phyloP scores from a whole-genome alignment of 2,329 filamentous ascomycete genomes.

The Penicillium psychrosexuale region DNA sequence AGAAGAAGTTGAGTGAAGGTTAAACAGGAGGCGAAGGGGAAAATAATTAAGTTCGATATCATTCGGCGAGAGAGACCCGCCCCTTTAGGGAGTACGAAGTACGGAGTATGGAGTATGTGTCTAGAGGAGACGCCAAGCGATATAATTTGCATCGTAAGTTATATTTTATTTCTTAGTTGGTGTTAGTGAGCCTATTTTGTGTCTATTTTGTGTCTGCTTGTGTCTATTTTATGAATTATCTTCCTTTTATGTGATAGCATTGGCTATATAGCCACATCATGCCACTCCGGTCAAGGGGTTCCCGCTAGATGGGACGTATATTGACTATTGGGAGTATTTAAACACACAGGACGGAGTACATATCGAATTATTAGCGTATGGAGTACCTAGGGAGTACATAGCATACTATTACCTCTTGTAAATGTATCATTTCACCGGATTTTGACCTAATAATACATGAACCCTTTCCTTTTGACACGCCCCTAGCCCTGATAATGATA shows the following conservation, averaged over 20 bases:
- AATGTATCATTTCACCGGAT: not conserved
- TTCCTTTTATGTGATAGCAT: not conserved
- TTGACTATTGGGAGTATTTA: too few relatives aligned
- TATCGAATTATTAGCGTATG: too few relatives aligned
- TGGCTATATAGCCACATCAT: slow-evolving; percentile 1
- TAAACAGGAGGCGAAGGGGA: slow-evolving; percentile 11
- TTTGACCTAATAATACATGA: not conserved
- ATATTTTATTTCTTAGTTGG: not conserved
- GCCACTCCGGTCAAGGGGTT: slow-evolving; percentile 10
- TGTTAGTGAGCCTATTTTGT: not conserved
- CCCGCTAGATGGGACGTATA: not conserved
- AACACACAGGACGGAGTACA: too few relatives aligned
- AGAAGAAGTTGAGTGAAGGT: not conserved
- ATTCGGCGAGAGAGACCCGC: slow-evolving; percentile 21
- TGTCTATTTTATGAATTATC: not conserved
- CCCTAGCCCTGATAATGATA: not conserved
- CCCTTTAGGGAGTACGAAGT: not conserved
- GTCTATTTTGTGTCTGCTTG: not conserved
- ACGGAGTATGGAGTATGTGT: not conserved
- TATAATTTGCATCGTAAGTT: not conserved
- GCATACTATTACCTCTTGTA: not conserved
- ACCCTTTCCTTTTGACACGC: not conserved
- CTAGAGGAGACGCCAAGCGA: not conserved
- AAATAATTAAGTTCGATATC: slow-evolving; percentile 24
- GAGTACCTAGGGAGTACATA: too few relatives aligned